These are phyloP conservation scores for Apiospora arundinis DNA, from an alignment of 2,329 filamentous ascomycete species.

Conservation along the genomic window DNA sequence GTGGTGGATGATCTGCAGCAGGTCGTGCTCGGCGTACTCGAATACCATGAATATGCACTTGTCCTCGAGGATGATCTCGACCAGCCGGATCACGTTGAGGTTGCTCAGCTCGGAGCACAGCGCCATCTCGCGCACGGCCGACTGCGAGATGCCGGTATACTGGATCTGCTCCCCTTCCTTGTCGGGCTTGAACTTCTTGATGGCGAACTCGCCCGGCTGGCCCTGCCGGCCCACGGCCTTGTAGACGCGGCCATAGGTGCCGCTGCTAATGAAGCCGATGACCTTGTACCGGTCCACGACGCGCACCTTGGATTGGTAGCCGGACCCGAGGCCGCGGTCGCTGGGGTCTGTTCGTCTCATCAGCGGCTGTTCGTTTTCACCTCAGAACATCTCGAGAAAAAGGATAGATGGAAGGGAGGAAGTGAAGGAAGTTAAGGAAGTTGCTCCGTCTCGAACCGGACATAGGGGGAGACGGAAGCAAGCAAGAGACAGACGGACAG, in stretches of 20 bases:
- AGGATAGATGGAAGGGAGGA: not conserved
- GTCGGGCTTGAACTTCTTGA: slow-evolving; percentile 99
- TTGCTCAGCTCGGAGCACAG: slow-evolving; percentile 92
- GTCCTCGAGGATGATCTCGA: slow-evolving; percentile 96
- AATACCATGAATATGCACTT: slow-evolving; percentile 99
- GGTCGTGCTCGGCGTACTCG: slow-evolving; percentile 96
- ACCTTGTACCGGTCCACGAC: slow-evolving; percentile 95
- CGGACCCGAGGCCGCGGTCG: slow-evolving; percentile 50
- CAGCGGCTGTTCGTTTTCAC: not conserved
- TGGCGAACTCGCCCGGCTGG: slow-evolving; percentile 85
- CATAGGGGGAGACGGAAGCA: not conserved
- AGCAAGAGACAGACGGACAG: not conserved
- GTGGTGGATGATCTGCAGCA: slow-evolving; percentile 97
- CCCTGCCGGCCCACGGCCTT: slow-evolving; percentile 83
- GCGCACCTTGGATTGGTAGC: slow-evolving; percentile 80
- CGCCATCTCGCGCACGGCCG: slow-evolving; percentile 96
- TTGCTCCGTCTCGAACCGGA: not conserved
- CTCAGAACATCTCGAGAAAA: not conserved
- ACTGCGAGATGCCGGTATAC: slow-evolving; percentile 98
- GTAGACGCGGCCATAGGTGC: slow-evolving; percentile 97
- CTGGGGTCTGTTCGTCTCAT: slow-evolving; percentile 52
- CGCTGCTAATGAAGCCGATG: slow-evolving; percentile 96
- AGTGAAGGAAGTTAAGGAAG: not conserved
- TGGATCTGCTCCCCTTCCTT: slow-evolving; percentile 95
- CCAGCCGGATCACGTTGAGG: slow-evolving; percentile 85